Base-by-base conservation (phyloP, 2,329 filamentous ascomycete genomes). In the Scedosporium dehoogii region DNA sequence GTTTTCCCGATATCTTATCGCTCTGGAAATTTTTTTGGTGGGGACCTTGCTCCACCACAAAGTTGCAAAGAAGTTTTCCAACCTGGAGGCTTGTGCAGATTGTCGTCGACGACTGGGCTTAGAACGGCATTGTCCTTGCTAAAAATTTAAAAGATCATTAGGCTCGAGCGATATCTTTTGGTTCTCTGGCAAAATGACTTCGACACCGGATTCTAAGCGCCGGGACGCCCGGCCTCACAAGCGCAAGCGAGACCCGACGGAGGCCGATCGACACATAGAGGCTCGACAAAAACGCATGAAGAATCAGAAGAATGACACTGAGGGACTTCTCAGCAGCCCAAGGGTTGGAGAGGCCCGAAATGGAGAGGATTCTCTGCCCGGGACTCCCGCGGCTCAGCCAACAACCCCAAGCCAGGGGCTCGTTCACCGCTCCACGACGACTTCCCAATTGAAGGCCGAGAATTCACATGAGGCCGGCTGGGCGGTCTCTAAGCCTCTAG, bases 401-500 rank as follows among this genome's bases (percentile, higher is more conserved):
- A 48, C 18, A 25, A 51, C 48, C 12, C 21, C 12, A 38, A 55
- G 29, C 29, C 46, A 56, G 18, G 59, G 29, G 18, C 6, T 51
- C 9, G 21, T 23, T 18, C 9, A 51, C 46, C 33, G 21, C 12
- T 9, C n/a, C 12, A 33, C 48, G 5, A 38, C 33, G 2, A 23
- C n/a, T 21, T 23, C 29, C n/a, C 38, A 41, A 51, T 29, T 23
- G 46, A 56, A 44, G 48, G 46, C 16, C 18, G 46, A 61, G 12
- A 33, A 56, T 23, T 18, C 27, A 18, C 64, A 65, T 14, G 60
- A 62, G 16, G 67, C 72, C 23, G 74, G 75, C 63, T 89, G 86
- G 86, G 81, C 77, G 67, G 72, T 88, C 25, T 87, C 85, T 3
- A 81, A 82, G 66, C 82, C 86, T 12, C 83, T 87, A 78, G 86